phyloP scores from a whole-genome alignment of 176 grass and related monocot genomes.

The Oryza meyeriana region DNA sequence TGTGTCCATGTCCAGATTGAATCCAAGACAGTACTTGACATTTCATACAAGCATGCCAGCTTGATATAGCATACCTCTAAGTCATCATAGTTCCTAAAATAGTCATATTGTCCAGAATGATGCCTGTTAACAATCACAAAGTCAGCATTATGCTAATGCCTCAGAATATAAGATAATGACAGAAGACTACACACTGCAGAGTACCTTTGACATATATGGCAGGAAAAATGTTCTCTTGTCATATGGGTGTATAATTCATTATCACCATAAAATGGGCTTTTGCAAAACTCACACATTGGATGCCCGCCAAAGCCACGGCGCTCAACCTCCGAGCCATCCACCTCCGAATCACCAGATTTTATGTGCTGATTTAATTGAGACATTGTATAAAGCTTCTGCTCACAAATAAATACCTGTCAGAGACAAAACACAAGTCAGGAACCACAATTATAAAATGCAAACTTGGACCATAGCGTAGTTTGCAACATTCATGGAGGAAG shows the following conservation, averaged over 20 bases:
- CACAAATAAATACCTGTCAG: constrained; percentile 61
- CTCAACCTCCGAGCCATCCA: constrained; percentile 66
- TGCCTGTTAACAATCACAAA: constrained; percentile 46
- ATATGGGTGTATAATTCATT: constrained; percentile 54
- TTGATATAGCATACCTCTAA: constrained; percentile 55
- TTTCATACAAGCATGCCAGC: not conserved
- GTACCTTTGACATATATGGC: constrained; percentile 71
- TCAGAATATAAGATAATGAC: constrained; percentile 3
- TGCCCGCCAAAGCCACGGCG: constrained; percentile 65
- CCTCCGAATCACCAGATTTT: constrained; percentile 61
- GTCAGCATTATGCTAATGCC: not conserved
- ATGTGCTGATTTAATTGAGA: constrained; percentile 63
- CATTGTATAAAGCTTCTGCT: constrained; percentile 74
- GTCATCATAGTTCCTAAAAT: constrained; percentile 68
- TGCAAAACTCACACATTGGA: constrained; percentile 66
- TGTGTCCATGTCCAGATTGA: not conserved
- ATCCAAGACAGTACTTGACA: constrained; percentile 1
- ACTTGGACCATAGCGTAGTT: not conserved
- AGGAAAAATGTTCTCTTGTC: constrained; percentile 64
- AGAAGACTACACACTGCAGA: not conserved
- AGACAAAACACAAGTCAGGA: constrained; percentile 11
- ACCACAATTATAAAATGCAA: not conserved
- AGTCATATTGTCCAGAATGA: constrained; percentile 51
- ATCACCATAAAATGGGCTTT: constrained; percentile 63
- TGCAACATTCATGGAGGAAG: not conserved